A percentile compares a stretch with the other conserved stretches of the same genome.
Conservation (phyloP, 495 filamentous ascomycete genomes). For the Peziza echinospora region DNA sequence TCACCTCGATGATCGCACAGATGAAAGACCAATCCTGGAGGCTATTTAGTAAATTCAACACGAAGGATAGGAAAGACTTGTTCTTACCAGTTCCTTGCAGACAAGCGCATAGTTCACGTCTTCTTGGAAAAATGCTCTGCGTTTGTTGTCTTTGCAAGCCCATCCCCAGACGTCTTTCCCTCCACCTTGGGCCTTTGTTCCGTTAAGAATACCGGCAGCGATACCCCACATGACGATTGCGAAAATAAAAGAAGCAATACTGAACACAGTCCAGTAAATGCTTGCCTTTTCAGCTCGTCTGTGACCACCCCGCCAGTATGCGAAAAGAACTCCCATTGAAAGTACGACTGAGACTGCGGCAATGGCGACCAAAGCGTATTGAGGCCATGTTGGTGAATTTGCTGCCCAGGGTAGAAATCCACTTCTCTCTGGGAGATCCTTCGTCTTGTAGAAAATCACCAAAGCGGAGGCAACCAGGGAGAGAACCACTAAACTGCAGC, state of each 20-base stretch:
- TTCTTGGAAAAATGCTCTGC: conserved; percentile 47
- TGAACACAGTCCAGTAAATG: conserved; percentile 82
- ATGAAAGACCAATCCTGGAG: conserved; percentile 78
- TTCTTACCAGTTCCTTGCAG: conserved; percentile 71
- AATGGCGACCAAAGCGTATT: conserved; percentile 58
- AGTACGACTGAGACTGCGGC: conserved; percentile 58
- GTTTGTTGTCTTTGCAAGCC: conserved; percentile 74
- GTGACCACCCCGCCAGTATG: conserved; percentile 78
- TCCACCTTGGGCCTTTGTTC: conserved; percentile 43
- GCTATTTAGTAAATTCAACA: not conserved
- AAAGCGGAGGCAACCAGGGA: conserved; percentile 68
- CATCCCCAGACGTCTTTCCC: conserved; percentile 91
- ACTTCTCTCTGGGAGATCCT: conserved; percentile 46
- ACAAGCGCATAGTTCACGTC: conserved; percentile 78
- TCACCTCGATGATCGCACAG: conserved; percentile 91
- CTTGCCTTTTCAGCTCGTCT: conserved; percentile 72
- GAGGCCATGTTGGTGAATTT: conserved; percentile 67
- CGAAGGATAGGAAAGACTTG: not conserved
- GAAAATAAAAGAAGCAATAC: conserved; percentile 81
- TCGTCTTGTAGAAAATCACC: conserved; percentile 72
- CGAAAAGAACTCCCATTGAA: conserved; percentile 60
- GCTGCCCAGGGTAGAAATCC: conserved; percentile 63
- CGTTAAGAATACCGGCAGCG: conserved; percentile 64
- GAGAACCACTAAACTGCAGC: conserved; percentile 85
- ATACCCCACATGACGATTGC: conserved; percentile 84